Evolutionary conservation across 2,329 filamentous ascomycete species (phyloP), one percentile per base, ranked within the genome.

Genomic region (Leptographium lundbergii): DNA sequence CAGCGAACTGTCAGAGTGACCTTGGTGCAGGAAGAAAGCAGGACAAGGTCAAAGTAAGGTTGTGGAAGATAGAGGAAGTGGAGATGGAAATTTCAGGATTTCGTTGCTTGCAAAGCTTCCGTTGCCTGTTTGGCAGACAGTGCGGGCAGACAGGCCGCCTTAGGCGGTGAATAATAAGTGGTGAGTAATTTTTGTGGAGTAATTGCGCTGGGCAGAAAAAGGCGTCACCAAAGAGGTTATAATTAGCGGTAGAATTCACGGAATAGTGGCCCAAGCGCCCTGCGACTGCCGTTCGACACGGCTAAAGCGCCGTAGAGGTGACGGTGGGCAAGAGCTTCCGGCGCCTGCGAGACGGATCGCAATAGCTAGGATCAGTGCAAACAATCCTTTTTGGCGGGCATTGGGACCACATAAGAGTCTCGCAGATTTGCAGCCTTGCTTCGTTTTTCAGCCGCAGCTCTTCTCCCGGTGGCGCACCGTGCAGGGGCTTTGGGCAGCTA

Each of bases 1-100:
- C 36, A 48, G 36, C 54, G 19, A 24, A 54, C 51, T 9, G 29
- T 19, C 48, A 27, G 53, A 19, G 53, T 47, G 19, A 13, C n/a
- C 39, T 45, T 24, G 39, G 45, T 50, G 45, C 19, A 27, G 27
- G 19, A 27, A 50, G 29, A 24, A 27, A n/a, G 39, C n/a, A 14
- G 32, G 48, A 19, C 10, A 51, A 58, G 71, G 67, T 64, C 66
- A 73, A 34, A 73, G 68, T 42, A 36, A 57, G 55, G 55, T 57
- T 48, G 55, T 50, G 45, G 45, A 47, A 57, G 42, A 45, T 29
- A 36, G 42, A 50, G 42, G n/a, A 27, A 57, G 55, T 50, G 45
- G 55, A 57, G 55, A 57, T 57, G 55, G 45, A 57, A 56, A 57
- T 57, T 57, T 57, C 55, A 50, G 55, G 24, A 42, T 57, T 57